These are phyloP conservation scores for Babesia caballi DNA, from an alignment of 169 alveolate genomes.

Conservation along the genomic window DNA sequence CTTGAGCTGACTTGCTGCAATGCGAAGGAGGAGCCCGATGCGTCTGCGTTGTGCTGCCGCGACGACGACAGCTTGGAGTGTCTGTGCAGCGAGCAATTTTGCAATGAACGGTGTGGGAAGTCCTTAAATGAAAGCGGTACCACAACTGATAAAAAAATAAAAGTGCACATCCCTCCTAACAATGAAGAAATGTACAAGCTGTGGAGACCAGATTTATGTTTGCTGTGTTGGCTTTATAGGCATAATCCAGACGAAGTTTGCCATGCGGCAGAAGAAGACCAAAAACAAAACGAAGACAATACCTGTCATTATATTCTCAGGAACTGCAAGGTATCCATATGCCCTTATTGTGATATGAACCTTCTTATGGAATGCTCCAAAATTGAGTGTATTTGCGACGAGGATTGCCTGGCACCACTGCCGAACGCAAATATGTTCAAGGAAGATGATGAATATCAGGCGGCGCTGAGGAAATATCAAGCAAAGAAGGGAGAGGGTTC, in stretches of 20 bases:
- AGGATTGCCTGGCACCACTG: background rate
- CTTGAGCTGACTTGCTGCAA: background rate
- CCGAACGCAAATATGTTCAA: slow-evolving; percentile 13
- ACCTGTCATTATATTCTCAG: slow-evolving; percentile 21
- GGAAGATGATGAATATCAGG: slow-evolving; percentile 6
- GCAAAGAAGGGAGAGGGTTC: background rate
- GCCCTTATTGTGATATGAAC: slow-evolving; percentile 53
- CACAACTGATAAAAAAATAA: background rate
- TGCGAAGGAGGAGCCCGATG: background rate
- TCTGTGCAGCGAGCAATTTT: slow-evolving; percentile 18
- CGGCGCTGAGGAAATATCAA: background rate
- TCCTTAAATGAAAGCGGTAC: background rate
- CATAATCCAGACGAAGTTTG: slow-evolving; percentile 29
- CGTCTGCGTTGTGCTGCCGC: background rate
- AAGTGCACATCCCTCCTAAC: background rate
- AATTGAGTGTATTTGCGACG: slow-evolving; percentile 17
- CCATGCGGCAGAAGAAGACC: background rate
- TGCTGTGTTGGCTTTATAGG: slow-evolving; percentile 24
- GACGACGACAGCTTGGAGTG: slow-evolving; percentile 16
- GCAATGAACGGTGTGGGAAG: slow-evolving; percentile 1
- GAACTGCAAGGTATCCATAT: slow-evolving; percentile 44
- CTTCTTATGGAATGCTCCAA: slow-evolving; percentile 39
- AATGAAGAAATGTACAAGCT: slow-evolving; percentile 11
- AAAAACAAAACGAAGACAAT: background rate
- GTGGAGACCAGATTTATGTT: background rate